Conservation (phyloP, 306 rosid species). For the Astragalus glycyphyllos region DNA sequence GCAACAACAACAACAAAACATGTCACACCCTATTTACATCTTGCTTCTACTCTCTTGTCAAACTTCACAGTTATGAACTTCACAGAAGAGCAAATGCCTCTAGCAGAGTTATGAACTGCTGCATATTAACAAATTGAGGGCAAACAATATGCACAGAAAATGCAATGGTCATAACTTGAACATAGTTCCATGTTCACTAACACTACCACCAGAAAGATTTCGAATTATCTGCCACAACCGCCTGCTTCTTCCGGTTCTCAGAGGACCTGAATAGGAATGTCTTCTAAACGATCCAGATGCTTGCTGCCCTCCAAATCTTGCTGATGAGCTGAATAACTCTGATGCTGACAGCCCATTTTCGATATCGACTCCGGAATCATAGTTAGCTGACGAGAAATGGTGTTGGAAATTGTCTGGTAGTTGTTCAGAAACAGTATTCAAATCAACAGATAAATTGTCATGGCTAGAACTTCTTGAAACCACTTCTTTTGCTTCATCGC, state of each 20-base stretch:
- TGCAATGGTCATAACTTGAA: constrained; percentile 51
- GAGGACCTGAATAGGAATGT: constrained; percentile 79
- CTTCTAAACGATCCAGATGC: constrained; percentile 71
- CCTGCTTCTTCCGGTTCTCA: constrained; percentile 61
- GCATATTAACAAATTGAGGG: constrained; percentile 19
- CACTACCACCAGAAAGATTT: constrained; percentile 74
- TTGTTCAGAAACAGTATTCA: constrained; percentile 55
- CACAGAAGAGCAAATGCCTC: constrained; percentile 23
- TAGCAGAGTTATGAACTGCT: constrained; percentile 25
- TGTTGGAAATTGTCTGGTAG: constrained; percentile 54
- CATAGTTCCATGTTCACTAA: constrained; percentile 76
- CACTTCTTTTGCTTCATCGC: constrained; percentile 70
- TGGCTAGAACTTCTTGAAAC: constrained; percentile 63
- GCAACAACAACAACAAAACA: constrained; percentile 29
- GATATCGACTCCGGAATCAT: constrained; percentile 51
- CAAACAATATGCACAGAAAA: constrained; percentile 30
- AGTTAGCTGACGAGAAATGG: constrained; percentile 56
- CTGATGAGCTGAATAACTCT: constrained; percentile 67
- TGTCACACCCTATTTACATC: constrained; percentile 45
- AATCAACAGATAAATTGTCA: constrained; percentile 58
- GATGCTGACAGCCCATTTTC: constrained; percentile 63
- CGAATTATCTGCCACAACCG: constrained; percentile 73
- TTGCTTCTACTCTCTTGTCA: constrained; percentile 43
- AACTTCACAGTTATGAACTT: constrained; percentile 28
- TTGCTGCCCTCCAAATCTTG: constrained; percentile 51